Conservation (phyloP, 805 yeast species). For the Candida michaelii region DNA sequence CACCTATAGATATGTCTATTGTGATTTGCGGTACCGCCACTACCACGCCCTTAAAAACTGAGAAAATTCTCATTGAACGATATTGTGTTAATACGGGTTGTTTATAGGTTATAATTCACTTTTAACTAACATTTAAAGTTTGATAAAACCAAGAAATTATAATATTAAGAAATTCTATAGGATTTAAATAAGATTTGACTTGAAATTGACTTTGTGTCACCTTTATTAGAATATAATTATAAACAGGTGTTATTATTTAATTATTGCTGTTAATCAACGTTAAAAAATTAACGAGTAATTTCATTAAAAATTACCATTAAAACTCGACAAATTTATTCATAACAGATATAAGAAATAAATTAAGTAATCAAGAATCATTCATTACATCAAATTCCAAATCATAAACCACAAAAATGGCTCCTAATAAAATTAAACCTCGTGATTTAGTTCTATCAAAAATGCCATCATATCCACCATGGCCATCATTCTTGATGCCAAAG, state of each 20-base stretch:
- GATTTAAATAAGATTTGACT: background rate
- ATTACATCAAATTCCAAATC: background rate
- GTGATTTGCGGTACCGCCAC: background rate
- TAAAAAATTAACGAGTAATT: background rate
- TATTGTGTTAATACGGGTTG: constrained; percentile 6
- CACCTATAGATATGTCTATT: too few species aligned
- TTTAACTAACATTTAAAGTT: background rate
- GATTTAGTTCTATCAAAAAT: constrained; percentile 46
- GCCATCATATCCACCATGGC: constrained; percentile 50
- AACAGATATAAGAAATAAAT: background rate
- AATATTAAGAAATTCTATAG: background rate
- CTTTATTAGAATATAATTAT: background rate
- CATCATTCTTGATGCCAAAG: constrained; percentile 46
- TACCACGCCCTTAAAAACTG: constrained; percentile 7
- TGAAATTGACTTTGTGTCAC: background rate
- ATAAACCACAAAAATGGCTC: background rate
- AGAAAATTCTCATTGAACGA: constrained; percentile 8
- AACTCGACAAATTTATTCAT: background rate
- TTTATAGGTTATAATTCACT: constrained; percentile 2
- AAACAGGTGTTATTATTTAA: constrained; percentile 1
- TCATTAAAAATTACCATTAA: background rate
- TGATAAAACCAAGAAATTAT: background rate
- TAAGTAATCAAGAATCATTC: background rate
- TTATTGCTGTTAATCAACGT: background rate
- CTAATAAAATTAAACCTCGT: constrained; percentile 23